Conservation (phyloP, 179 eudicot species). For the Carnegiea gigantea region DNA sequence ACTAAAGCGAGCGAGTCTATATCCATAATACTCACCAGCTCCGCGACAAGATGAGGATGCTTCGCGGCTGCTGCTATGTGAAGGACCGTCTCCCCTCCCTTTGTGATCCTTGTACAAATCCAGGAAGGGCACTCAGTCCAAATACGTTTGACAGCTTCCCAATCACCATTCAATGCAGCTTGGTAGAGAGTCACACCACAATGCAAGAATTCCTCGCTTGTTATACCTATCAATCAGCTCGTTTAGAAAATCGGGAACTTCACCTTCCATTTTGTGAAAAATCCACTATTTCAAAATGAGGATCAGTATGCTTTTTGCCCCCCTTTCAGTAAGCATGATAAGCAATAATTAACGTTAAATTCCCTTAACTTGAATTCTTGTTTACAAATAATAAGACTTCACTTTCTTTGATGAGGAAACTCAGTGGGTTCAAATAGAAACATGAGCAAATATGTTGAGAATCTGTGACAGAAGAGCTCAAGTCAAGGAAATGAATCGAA, state of each 20-base stretch:
- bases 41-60: slow-evolving; percentile 20
- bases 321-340: too few relatives aligned
- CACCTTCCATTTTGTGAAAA: too few relatives aligned
- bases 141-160: background rate
- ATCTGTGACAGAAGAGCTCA: too few relatives aligned
- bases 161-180: slow-evolving; percentile 3
- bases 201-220: slow-evolving; percentile 4
- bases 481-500: too few relatives aligned
- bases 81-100: slow-evolving; percentile 33
- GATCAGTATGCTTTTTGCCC: too few relatives aligned
- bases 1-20: slow-evolving; percentile 11
- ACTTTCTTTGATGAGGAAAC: background rate
- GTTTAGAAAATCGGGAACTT: too few relatives aligned
- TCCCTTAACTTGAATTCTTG: too few relatives aligned
- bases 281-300: too few relatives aligned
- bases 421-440: background rate
- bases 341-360: too few relatives aligned
- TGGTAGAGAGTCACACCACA: background rate
- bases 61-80: slow-evolving; percentile 35
- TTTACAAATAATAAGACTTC: too few relatives aligned
- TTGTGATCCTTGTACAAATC: slow-evolving; percentile 22
- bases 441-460: too few relatives aligned
- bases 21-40: slow-evolving; percentile 13
- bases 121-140: slow-evolving; percentile 3
- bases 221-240: background rate